A percentile compares a stretch with the other conserved stretches of the same genome.
Conservation (phyloP, 1,139 yeast genomes). For the Lodderomyces beijingensis region DNA sequence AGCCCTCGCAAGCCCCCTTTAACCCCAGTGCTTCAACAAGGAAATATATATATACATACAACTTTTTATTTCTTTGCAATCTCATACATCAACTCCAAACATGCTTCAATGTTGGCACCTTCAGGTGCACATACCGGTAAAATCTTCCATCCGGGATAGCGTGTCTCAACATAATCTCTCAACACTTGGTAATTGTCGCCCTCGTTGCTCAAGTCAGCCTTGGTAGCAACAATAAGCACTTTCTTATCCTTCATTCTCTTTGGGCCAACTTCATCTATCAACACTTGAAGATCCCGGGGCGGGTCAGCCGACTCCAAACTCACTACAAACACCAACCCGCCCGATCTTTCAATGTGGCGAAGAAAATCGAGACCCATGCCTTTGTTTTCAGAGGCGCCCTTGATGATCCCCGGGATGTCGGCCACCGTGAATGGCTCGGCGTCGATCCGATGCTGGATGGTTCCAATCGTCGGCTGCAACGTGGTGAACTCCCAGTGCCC, state of each 20-base stretch:
- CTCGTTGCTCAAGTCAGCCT: slow-evolving; percentile 70
- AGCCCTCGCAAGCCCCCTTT: too few species aligned
- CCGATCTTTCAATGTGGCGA: slow-evolving; percentile 87
- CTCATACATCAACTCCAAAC: slow-evolving; percentile 69
- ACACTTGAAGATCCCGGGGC: slow-evolving; percentile 52
- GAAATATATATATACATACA: too few species aligned
- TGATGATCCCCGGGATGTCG: slow-evolving; percentile 92
- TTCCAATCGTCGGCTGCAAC: slow-evolving; percentile 86
- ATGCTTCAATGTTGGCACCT: slow-evolving; percentile 65
- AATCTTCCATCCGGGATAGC: slow-evolving; percentile 52
- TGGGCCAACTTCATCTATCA: slow-evolving; percentile 68
- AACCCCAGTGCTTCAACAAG: too few species aligned
- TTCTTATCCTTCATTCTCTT: slow-evolving; percentile 54
- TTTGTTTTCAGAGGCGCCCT: slow-evolving; percentile 77
- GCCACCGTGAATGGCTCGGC: slow-evolving; percentile 85
- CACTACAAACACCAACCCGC: slow-evolving; percentile 83
- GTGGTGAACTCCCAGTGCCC: slow-evolving; percentile 99
- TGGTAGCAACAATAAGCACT: slow-evolving; percentile 79
- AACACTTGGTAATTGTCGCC: slow-evolving; percentile 42
- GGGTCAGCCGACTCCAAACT: slow-evolving; percentile 68
- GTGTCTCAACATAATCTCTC: slow-evolving; percentile 34
- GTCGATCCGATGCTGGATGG: slow-evolving; percentile 65
- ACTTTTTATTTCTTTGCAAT: slow-evolving; percentile 20
- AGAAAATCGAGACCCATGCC: slow-evolving; percentile 95
- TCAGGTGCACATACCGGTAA: slow-evolving; percentile 82